Evolutionary conservation across 208 protist species (phyloP).

Genomic region (Leishmania lainsoni): DNA sequence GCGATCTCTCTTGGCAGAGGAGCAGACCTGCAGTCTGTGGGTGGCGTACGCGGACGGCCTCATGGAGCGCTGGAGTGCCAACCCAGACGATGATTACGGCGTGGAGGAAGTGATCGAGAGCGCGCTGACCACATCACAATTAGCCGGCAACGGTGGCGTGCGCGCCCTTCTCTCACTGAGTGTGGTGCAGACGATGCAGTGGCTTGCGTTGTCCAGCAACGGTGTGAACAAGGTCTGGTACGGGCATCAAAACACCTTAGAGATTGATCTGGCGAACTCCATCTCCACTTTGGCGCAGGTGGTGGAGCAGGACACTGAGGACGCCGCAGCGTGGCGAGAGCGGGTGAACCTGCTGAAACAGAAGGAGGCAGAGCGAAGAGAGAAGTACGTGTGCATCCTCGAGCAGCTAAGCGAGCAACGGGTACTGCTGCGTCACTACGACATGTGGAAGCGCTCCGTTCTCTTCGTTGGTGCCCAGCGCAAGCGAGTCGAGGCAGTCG

Average conservation of each 20-base stretch:
- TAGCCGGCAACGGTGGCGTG: conserved; percentile 12
- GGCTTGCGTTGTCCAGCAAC: conserved; percentile 84
- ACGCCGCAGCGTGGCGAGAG: conserved; percentile 73
- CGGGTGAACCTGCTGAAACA: conserved; percentile 44
- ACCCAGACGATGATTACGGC: conserved; percentile 85
- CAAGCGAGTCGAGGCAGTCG: conserved; percentile 24
- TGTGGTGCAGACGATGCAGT: conserved; percentile 77
- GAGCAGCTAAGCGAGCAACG: conserved; percentile 59
- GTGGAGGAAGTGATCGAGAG: conserved; percentile 79
- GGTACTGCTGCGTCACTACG: conserved; percentile 63
- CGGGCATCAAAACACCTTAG: conserved; percentile 68
- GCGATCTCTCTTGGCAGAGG: conserved; percentile 56
- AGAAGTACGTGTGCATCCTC: conserved; percentile 66
- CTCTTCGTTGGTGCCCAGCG: conserved; percentile 7
- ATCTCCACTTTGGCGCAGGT: conserved; percentile 60
- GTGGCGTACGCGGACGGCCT: conserved; percentile 79
- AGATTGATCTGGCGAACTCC: conserved; percentile 60
- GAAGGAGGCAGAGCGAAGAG: conserved; percentile 64
- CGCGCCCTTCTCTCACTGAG: conserved; percentile 46
- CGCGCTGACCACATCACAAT: conserved; percentile 16
- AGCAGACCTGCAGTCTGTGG: conserved; percentile 67
- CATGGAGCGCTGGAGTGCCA: conserved; percentile 85
- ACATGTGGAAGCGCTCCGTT: conserved; percentile 46
- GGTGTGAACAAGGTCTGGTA: conserved; percentile 91
- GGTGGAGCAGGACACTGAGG: conserved; percentile 69